Evolutionary conservation across 208 protist genomes (phyloP), one percentile per base, ranked within the genome.

Genomic region (Trypanosoma cruzi): DNA sequence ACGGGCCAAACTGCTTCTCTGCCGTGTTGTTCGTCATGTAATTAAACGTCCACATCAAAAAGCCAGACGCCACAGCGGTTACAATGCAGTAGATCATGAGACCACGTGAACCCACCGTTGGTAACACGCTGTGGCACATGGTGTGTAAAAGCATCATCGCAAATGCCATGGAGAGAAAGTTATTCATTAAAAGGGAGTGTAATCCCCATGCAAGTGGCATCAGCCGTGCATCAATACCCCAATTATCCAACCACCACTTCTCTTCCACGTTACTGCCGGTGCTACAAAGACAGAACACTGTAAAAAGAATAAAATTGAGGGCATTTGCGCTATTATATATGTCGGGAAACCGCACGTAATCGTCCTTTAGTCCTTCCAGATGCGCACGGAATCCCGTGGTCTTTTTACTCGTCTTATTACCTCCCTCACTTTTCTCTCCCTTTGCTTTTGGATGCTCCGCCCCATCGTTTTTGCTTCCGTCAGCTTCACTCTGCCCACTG

Each of bases 1-100:
- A 97, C 77, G 92, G 92, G 5, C 92, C 92, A 77, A 90, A 97
- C 78, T 97, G 92, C 73, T 91, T 90, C 77, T 96, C 92, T 29
- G 70, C 48, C 4, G 85, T 79, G 31, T 70, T 70, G 44, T 73
- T 70, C 40, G 24, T 44, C 49, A 91, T 58, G 56, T 56, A 71
- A 66, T 95, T 90, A 66, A 82, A 76, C 0, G 75, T 65, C 77
- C 78, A 94, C 75, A 97, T 89, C 4, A 89, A 65, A 50, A 80
- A 79, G 34, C 92, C 92, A 8, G 92, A 97, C n/a, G 82, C 64
- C 24, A 84, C 64, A 37, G 89, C 85, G n/a, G 84, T 89, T 36
- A 73, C 46, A 31, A 58, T 57, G 37, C 85, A 80, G 77, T 90
- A 97, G 42, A 84, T 64, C 32, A 87, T 68, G 37, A 95, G 74